Percentiles rank a stretch among this genome's conserved stretches.
These are phyloP conservation scores for Torrubiella hemipterigena DNA, from an alignment of 2,329 filamentous ascomycete genomes.

Conservation along the genomic window DNA sequence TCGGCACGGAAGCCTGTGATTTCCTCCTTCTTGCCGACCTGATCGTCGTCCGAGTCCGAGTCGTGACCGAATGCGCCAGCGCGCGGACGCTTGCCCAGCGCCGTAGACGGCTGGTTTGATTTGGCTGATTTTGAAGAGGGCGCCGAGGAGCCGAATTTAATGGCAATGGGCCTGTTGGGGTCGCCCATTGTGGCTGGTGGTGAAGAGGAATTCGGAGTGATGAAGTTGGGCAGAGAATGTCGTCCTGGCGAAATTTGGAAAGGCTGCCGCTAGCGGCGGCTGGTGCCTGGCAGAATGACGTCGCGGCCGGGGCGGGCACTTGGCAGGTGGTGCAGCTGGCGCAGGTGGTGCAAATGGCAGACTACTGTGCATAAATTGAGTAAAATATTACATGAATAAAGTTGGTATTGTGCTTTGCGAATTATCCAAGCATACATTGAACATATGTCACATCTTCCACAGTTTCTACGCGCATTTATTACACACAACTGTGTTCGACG, in stretches of 20 bases:
- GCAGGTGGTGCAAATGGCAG: too few relatives aligned
- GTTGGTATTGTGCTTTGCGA: too few relatives aligned
- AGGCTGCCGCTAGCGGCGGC: background rate
- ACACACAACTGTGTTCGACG: too few relatives aligned
- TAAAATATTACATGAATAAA: too few relatives aligned
- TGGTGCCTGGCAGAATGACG: background rate
- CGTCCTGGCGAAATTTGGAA: background rate
- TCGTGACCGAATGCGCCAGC: conserved; percentile 31
- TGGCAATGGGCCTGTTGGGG: conserved; percentile 31
- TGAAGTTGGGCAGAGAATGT: conserved; percentile 2
- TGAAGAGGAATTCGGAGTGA: conserved; percentile 1
- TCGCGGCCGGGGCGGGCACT: too few relatives aligned
- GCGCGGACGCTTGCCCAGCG: conserved; percentile 36
- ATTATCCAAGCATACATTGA: too few relatives aligned
- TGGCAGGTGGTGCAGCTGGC: too few relatives aligned
- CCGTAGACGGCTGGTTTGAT: conserved; percentile 23
- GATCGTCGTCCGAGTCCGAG: conserved; percentile 18
- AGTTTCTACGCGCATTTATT: too few relatives aligned
- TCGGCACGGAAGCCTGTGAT: conserved; percentile 40
- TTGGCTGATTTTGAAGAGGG: conserved; percentile 17
- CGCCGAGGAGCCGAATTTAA: conserved; percentile 28
- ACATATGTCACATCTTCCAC: too few relatives aligned
- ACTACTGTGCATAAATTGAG: too few relatives aligned
- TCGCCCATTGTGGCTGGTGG: conserved; percentile 22
- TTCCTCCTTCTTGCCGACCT: conserved; percentile 24